Conservation (phyloP, 2,329 filamentous ascomycete species). For the Xylariaceae sp. region DNA sequence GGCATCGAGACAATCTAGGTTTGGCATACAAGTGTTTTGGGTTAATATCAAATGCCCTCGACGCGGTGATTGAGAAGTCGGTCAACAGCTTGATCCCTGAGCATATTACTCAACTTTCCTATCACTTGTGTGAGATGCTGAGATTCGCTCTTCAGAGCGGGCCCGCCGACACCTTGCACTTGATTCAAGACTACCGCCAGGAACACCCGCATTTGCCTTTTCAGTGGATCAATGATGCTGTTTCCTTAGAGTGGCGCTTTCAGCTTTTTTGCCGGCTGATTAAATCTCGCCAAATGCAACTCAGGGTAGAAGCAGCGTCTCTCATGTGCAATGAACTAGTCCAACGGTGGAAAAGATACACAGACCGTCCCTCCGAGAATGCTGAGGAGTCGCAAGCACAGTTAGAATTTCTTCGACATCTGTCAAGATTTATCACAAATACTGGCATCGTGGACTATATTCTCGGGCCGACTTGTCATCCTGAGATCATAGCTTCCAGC, state of each 20-base stretch:
- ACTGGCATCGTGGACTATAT: slow-evolving; percentile 81
- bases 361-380: slow-evolving; percentile 40
- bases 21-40: slow-evolving; percentile 43
- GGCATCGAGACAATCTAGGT: slow-evolving; percentile 33
- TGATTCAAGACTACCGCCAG: slow-evolving; percentile 31
- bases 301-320: slow-evolving; percentile 76
- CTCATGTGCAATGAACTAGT: slow-evolving; percentile 70
- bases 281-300: slow-evolving; percentile 82
- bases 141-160: slow-evolving; percentile 37
- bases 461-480: slow-evolving; percentile 84
- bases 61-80: slow-evolving; percentile 50
- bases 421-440: slow-evolving; percentile 65
- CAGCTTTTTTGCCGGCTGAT: slow-evolving; percentile 67
- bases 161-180: slow-evolving; percentile 33
- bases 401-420: slow-evolving; percentile 53
- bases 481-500: slow-evolving; percentile 78
- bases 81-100: slow-evolving; percentile 49
- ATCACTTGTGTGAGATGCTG: slow-evolving; percentile 43
- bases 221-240: slow-evolving; percentile 43
- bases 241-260: slow-evolving; percentile 66
- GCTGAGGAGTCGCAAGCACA: slow-evolving; percentile 28
- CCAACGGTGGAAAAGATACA: slow-evolving; percentile 56
- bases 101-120: slow-evolving; percentile 37
- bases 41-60: slow-evolving; percentile 40
- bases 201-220: slow-evolving; percentile 36